Evolutionary conservation across 2,329 filamentous ascomycete species (phyloP), one percentile per base, ranked within the genome.

Genomic region (Trichoderma atrobrunneum): DNA sequence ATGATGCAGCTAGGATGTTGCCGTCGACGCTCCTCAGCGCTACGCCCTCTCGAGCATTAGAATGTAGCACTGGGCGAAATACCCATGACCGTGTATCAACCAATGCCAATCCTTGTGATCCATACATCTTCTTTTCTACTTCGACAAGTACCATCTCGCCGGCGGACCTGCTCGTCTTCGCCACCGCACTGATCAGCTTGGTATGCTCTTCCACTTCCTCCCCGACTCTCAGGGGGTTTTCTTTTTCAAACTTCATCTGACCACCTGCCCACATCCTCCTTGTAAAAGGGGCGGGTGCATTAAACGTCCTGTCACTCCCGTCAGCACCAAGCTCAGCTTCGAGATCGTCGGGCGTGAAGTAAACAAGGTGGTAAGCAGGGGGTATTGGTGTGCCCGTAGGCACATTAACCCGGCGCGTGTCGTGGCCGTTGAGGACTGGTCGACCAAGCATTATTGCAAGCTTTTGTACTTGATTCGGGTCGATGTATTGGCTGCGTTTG

Each of bases 181-280:
- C 78, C 62, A 81, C 82, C 0, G 88, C 88, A 30, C 82, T 85
- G 3, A 89, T 67, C 12, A 91, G 81, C 68, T 79, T 84, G 2
- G 89, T 91, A 28, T 80, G 84, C 79, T 92, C 90, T 43, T 83
- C 84, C 1, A 87, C 87, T 24, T 83, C 79, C 73, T 90, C 86
- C 1, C 88, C 89, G 2, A 90, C 85, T 2, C 82, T 81, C 72
- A 91, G 77, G 74, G 26, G 10, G 54, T 70, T 24, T 24, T 75
- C 32, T 14, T 51, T 70, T 5, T 67, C 56, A 59, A 67, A 72
- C 16, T 78, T 77, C 79, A 91, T 87, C 71, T 84, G 82, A 0
- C 90, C 90, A 1, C 89, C 90, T 0, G 90, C 90, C 90, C 90
- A 92, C 90, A 92, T 91, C 14, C 90, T 84, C 34, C 89, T 80